Evolutionary conservation across 495 filamentous ascomycete genomes (phyloP).

Genomic region (Chaetomidium leptoderma): DNA sequence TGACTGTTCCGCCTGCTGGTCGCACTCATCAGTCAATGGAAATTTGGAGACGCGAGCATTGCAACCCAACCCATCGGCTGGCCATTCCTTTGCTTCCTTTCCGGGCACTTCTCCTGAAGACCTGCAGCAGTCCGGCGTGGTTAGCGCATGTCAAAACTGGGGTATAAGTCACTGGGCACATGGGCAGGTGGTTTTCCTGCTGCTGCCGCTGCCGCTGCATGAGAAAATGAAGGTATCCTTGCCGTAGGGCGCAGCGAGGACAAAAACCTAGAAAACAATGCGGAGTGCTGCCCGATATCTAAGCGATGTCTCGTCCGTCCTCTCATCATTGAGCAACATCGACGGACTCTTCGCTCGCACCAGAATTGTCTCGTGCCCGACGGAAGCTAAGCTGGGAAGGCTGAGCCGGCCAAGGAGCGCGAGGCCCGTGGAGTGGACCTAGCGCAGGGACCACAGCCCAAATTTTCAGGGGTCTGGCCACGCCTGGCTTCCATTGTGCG

Average conservation of each 20-base stretch:
- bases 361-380: no score
- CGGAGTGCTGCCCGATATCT: no score
- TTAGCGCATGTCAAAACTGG: conserved; percentile 3
- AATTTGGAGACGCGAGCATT: neutral
- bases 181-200: no score
- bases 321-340: no score
- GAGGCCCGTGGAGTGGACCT: no score
- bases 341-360: no score
- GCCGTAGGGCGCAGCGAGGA: no score
- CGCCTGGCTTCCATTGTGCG: neutral
- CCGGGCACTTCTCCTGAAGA: conserved; percentile 7
- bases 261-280: no score
- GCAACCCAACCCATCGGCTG: conserved; percentile 4
- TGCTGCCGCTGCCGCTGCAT: no score
- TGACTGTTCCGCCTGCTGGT: neutral
- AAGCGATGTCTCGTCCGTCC: no score
- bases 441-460: neutral
- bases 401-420: conserved; percentile 3
- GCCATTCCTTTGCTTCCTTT: neutral
- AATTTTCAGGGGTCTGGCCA: conserved; percentile 7
- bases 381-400: neutral
- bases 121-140: conserved; percentile 13
- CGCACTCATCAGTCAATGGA: neutral
- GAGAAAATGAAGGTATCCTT: no score
- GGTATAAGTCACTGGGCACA: no score